These are phyloP conservation scores for Saitozyma podzolica DNA, from an alignment of 768 basidiomycete genomes.

Conservation along the genomic window DNA sequence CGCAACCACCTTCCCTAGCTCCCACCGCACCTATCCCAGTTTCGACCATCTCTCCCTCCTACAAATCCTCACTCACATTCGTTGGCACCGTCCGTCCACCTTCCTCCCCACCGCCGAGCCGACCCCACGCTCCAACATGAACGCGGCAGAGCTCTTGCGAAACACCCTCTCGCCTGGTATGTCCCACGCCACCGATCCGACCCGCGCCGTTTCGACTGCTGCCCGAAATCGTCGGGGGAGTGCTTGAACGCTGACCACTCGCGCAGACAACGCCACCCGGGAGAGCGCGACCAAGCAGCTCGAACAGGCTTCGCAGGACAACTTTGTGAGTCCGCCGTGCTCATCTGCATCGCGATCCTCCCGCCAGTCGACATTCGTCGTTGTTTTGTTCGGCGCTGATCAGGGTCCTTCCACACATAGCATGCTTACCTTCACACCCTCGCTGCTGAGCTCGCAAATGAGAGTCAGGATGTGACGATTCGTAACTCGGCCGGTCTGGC, in stretches of 20 bases:
- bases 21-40: too few relatives aligned
- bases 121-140: constrained; percentile 62
- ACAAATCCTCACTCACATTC: too few relatives aligned
- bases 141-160: constrained; percentile 83
- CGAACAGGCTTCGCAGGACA: constrained; percentile 78
- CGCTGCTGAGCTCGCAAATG: constrained; percentile 77
- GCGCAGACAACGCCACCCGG: constrained; percentile 80
- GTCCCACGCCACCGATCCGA: constrained; percentile 35
- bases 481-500: constrained; percentile 96
- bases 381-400: too few relatives aligned
- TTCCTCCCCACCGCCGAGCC: neutral
- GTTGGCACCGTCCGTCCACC: neutral
- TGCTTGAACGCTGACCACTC: neutral
- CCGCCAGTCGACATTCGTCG: too few relatives aligned
- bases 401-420: constrained; percentile 54
- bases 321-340: constrained; percentile 67
- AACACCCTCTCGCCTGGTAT: constrained; percentile 88
- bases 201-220: too few relatives aligned
- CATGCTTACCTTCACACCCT: constrained; percentile 92
- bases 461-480: constrained; percentile 67
- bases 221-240: too few relatives aligned
- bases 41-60: too few relatives aligned
- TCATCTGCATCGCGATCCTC: too few relatives aligned
- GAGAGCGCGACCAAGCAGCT: constrained; percentile 87
- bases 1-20: too few relatives aligned